phyloP scores from a whole-genome alignment of 768 basidiomycete species.

The Suillus brevipes region DNA sequence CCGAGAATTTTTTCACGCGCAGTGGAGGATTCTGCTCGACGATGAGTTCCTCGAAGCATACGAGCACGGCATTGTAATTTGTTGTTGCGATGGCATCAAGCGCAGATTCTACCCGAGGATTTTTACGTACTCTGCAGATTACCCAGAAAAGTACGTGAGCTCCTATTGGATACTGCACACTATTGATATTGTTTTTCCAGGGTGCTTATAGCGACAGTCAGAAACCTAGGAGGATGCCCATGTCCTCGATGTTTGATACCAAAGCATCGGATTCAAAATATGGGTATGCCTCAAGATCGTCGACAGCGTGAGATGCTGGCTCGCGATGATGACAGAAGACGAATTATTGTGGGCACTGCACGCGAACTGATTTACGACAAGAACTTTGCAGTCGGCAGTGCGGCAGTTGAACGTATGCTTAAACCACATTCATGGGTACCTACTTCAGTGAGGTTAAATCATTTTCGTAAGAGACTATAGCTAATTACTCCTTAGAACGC shows the following conservation, averaged over 20 bases:
- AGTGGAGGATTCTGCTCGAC: conserved; percentile 16
- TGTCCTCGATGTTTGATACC: conserved; percentile 31
- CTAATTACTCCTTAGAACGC: background rate
- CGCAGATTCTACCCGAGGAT: conserved; percentile 27
- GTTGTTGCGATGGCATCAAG: conserved; percentile 15
- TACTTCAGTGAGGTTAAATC: background rate
- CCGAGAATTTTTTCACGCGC: conserved; percentile 18
- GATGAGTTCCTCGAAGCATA: conserved; percentile 18
- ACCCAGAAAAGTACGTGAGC: conserved; percentile 36
- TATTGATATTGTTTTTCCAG: conserved; percentile 9
- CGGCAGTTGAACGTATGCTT: no score
- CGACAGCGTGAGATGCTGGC: no score
- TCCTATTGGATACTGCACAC: background rate
- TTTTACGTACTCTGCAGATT: conserved; percentile 37
- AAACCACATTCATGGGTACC: background rate
- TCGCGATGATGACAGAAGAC: no score
- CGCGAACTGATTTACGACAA: no score
- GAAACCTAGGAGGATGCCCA: conserved; percentile 29
- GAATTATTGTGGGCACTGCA: no score
- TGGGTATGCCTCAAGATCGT: conserved; percentile 14
- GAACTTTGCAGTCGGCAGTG: no score
- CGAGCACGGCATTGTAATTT: conserved; percentile 18
- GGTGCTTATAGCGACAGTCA: conserved; percentile 28
- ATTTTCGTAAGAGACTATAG: background rate
- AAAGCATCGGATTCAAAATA: conserved; percentile 14